These are phyloP conservation scores for Cinnamomum chago DNA, from an alignment of 164 flowering plant species.

Conservation along the genomic window DNA sequence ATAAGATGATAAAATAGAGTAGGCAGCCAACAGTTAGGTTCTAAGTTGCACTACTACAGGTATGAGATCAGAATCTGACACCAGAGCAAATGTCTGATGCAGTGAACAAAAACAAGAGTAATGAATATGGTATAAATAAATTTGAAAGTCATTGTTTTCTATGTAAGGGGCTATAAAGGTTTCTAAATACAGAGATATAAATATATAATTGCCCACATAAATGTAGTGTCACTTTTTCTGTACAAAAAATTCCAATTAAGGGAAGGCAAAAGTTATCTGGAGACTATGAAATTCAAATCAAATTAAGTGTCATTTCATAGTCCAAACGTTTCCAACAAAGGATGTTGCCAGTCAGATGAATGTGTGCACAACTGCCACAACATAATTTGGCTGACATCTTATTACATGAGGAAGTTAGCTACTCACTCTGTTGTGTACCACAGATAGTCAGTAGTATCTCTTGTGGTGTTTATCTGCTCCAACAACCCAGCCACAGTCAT, in stretches of 20 bases:
- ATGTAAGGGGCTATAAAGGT: not conserved
- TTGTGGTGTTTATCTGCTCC: conserved; percentile 75
- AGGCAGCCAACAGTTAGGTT: not conserved
- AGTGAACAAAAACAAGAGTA: not conserved
- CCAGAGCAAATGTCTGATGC: not conserved
- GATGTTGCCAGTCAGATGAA: not conserved
- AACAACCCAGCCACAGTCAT: conserved; percentile 40
- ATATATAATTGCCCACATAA: not conserved
- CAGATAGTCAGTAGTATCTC: conserved; percentile 80
- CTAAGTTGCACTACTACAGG: not conserved
- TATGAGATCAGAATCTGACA: not conserved
- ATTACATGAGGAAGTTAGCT: not conserved
- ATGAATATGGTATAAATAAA: not conserved
- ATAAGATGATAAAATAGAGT: not conserved
- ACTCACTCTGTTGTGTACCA: conserved; percentile 96
- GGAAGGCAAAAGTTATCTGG: not conserved
- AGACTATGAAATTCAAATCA: no score
- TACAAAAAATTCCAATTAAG: no score
- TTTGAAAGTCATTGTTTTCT: no score
- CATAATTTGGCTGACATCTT: not conserved
- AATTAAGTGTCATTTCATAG: not conserved
- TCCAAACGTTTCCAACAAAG: not conserved
- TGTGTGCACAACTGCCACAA: not conserved
- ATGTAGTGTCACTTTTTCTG: not conserved
- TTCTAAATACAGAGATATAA: not conserved